Conservation (phyloP, 441 rosid species). For the Adansonia madagascariensis region DNA sequence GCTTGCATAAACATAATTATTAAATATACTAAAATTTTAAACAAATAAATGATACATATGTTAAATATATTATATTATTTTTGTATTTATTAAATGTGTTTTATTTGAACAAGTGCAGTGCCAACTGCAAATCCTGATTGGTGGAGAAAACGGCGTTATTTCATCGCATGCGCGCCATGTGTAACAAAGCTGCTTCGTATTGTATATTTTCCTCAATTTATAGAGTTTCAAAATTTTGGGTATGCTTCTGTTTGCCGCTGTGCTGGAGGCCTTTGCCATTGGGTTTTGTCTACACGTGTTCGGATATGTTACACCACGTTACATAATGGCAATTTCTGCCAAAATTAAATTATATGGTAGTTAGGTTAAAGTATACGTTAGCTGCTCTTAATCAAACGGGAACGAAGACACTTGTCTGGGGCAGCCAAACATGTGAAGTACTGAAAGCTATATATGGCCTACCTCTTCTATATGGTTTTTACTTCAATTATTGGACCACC, state of each 20-base stretch:
- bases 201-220: not conserved
- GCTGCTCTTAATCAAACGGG: not conserved
- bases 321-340: not conserved
- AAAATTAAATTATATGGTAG: not conserved
- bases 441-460: not conserved
- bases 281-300: not conserved
- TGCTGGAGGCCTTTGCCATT: too few relatives aligned
- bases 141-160: not conserved
- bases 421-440: not conserved
- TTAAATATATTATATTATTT: too few relatives aligned
- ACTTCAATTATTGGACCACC: not conserved
- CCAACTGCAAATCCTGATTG: slow-evolving; percentile 28
- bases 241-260: not conserved
- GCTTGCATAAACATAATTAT: too few relatives aligned
- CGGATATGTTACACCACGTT: slow-evolving; percentile 17
- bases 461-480: not conserved
- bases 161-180: not conserved
- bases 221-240: not conserved
- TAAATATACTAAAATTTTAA: too few relatives aligned
- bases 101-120: not conserved
- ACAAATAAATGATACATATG: too few relatives aligned
- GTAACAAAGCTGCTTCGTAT: slow-evolving; percentile 18
- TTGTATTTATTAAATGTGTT: too few relatives aligned
- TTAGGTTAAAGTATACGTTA: not conserved
- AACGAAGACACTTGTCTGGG: not conserved